These are phyloP conservation scores for Lenzites betulinus DNA, from an alignment of 768 basidiomycete species.

Conservation along the genomic window DNA sequence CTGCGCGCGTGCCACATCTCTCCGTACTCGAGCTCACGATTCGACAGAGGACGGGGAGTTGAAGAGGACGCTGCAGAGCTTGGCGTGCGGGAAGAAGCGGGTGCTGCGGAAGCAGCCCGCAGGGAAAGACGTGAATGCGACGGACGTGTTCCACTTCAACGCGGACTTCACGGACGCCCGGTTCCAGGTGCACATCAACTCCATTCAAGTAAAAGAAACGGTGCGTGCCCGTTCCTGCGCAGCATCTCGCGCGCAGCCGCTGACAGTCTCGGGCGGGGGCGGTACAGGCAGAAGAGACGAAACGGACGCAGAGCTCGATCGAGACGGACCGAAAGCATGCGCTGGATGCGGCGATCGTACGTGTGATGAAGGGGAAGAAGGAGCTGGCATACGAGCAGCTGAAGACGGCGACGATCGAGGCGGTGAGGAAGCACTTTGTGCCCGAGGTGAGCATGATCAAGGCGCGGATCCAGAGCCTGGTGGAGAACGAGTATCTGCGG, in stretches of 20 bases:
- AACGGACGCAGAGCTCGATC: constrained; percentile 78
- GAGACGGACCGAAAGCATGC: constrained; percentile 85
- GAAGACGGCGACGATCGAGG: constrained; percentile 80
- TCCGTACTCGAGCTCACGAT: constrained; percentile 23
- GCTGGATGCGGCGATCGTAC: constrained; percentile 93
- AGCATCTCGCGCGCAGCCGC: background rate
- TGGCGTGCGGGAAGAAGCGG: constrained; percentile 89
- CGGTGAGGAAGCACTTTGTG: constrained; percentile 85
- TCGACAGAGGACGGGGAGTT: constrained; percentile 68
- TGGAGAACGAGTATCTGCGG: constrained; percentile 85
- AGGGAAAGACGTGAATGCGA: constrained; percentile 75
- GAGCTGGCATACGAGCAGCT: constrained; percentile 78
- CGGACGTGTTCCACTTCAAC: constrained; percentile 83
- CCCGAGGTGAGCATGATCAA: constrained; percentile 88
- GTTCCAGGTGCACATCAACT: constrained; percentile 87
- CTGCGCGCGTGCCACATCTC: background rate
- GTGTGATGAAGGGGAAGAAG: constrained; percentile 94
- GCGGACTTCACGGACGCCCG: constrained; percentile 77
- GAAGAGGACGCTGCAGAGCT: constrained; percentile 84
- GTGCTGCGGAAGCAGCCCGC: constrained; percentile 80
- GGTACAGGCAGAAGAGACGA: constrained; percentile 78
- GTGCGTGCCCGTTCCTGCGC: constrained; percentile 45
- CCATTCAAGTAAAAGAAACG: constrained; percentile 92
- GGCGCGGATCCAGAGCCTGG: constrained; percentile 75
- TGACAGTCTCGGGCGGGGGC: background rate